Conservation (phyloP, 1,284 basidiomycete genomes). For the Ceratobasidium sp. region DNA sequence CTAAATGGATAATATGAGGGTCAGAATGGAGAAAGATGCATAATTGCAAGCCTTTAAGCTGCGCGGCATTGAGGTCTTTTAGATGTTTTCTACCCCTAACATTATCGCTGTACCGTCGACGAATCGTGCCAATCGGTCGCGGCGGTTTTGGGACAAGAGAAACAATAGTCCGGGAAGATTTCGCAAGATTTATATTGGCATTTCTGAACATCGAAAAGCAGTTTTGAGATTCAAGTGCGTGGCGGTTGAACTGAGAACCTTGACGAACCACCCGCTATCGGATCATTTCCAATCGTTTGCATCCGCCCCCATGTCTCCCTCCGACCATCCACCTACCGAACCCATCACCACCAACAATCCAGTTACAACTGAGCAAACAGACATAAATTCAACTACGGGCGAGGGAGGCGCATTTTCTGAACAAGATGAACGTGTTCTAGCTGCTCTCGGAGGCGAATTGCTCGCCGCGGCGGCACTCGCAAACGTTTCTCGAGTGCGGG, state of each 20-base stretch:
- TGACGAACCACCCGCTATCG: neutral
- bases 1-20: neutral
- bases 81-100: neutral
- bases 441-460: conserved; percentile 30
- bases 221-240: too few relatives aligned
- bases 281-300: conserved; percentile 8
- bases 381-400: neutral
- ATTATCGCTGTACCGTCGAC: too few relatives aligned
- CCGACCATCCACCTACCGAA: neutral
- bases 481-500: conserved; percentile 30
- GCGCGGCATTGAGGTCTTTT: conserved; percentile 10
- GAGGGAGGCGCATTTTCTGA: neutral
- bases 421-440: conserved; percentile 24
- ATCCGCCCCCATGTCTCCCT: conserved; percentile 8
- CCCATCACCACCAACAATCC: neutral
- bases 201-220: too few relatives aligned
- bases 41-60: neutral
- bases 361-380: neutral
- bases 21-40: neutral
- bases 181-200: too few relatives aligned
- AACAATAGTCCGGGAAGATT: too few relatives aligned
- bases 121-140: too few relatives aligned
- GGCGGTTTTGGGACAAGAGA: too few relatives aligned
- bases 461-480: conserved; percentile 12
- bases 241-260: neutral